Evolutionary conservation across 805 yeast genomes (phyloP), one percentile per base, ranked within the genome.

Genomic region (Saturnispora ahearnii): DNA sequence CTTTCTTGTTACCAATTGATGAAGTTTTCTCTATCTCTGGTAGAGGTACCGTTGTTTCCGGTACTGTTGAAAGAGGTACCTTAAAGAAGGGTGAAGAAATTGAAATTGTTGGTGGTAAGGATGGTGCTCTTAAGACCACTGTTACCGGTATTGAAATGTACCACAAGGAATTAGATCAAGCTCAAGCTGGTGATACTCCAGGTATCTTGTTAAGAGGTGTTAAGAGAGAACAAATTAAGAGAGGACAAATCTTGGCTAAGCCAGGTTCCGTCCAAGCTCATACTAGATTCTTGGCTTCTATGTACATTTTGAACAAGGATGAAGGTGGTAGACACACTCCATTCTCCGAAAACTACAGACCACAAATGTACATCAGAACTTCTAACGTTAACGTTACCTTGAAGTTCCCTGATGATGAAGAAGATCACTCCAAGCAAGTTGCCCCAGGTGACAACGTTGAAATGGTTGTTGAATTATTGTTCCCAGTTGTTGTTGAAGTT

Each of bases 311-410:
- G 69, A 79, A 95, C 67, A 85, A 88, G 73, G 98, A 93, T 66
- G 99, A 93, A 76, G 99, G 99, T 80, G 99, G 99, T 65, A 91
- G 99, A 76, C 96, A 88, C 78, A 86, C 96, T 57, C 95, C 96
- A 58, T 93, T 93, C 71, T 91, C 91, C 66, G 88, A 85, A 73
- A 85, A 89, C 81, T 93, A 90, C 83, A 87, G 95, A 78, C 99
- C 99, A 55, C 99, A 93, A 75, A 78, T 91, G 79, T 93, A 85
- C 73, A 79, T 93, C 66, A 87, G 98, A 76, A 90, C 99, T 58
- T 87, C 96, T 57, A 96, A 89, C 67, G 97, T 91, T 57, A 87
- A 97, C 57, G 91, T 86, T 65, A 80, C 83, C 52, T 74, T 91
- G 69, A 81, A 81, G 60, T 90, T 90, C 93, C 97, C 97, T 66